Base-by-base conservation (phyloP, 805 yeast genomes). In the Cyberlindnera nakhonratchasimensis region DNA sequence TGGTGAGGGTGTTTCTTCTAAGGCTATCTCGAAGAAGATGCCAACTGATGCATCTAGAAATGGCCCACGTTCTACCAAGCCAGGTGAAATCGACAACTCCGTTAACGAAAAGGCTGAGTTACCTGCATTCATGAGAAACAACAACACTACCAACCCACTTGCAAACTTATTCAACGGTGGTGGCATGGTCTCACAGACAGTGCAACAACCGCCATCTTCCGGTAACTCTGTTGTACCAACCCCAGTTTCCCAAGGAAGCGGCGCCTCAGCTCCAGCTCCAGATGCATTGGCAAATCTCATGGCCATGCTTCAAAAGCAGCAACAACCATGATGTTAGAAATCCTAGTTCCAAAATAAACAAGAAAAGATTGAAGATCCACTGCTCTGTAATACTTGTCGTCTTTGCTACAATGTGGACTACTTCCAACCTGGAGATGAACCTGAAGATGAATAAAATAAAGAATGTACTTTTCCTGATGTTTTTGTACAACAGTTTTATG, bases 1-100 rank as follows among this genome's bases (percentile, higher is more conserved):
- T 41, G 98, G 98, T 38, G 80, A 87, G 36, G 97, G 97, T 48
- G 86, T 87, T 37, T 83, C 96, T 1, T 86, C 96, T 4, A 90
- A 90, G 63, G 89, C 96, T 16, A 87, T 87, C 65, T 83, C 95
- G 10, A 81, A 80, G 65, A 86, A 87, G 61, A 86, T 88, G 95
- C 96, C 96, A 14, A 87, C 96, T 5, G 89, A 89, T 62, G 80
- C 87, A 16, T 77, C 89, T 5, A 77, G 86, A 66, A 82, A 83
- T 62, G 96, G 95, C 4, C 95, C 95, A 24, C 80, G 82, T 58
- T 84, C 95, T 3, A 82, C 83, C 42, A 73, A 71, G 53, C 81
- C 82, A 2, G 80, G 80, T 49, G 80, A 74, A 53, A 66, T 74
- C 10, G 64, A 58, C 43, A 59, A 55, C 17, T 48, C 48, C 14